phyloP scores from a whole-genome alignment of 2,329 filamentous ascomycete genomes.

The Paecilomyces dactylethromorphus region DNA sequence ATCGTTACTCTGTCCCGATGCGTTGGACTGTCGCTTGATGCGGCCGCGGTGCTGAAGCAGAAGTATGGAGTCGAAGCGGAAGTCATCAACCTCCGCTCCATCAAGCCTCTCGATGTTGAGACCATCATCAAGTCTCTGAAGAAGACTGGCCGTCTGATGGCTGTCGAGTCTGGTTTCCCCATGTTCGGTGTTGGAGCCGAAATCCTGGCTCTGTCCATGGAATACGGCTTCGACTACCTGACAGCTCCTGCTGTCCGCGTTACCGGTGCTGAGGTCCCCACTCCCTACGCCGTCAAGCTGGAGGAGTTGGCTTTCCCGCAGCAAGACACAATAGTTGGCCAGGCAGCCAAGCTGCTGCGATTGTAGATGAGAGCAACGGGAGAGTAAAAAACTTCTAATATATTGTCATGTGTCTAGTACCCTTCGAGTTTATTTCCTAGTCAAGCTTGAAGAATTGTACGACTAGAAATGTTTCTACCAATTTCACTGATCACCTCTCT shows the following conservation, averaged over 20 bases:
- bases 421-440: conserved; percentile 19
- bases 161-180: conserved; percentile 93
- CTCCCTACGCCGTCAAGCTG: conserved; percentile 85
- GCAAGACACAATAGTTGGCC: conserved; percentile 78
- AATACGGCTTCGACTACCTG: conserved; percentile 97
- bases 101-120: conserved; percentile 95
- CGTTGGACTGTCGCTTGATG: conserved; percentile 83
- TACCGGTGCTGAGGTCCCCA: conserved; percentile 94
- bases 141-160: conserved; percentile 91
- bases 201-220: conserved; percentile 89
- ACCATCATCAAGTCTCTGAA: conserved; percentile 95
- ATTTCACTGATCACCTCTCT: not conserved
- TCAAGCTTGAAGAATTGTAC: conserved; percentile 16
- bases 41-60: conserved; percentile 86
- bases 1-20: conserved; percentile 92
- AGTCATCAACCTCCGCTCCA: conserved; percentile 94
- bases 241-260: conserved; percentile 88
- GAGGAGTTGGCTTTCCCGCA: conserved; percentile 95
- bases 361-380: conserved; percentile 46
- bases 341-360: conserved; percentile 81
- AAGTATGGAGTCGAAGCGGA: conserved; percentile 95
- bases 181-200: conserved; percentile 89
- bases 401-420: conserved; percentile 29
- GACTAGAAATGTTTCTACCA: conserved; percentile 5
- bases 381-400: conserved; percentile 8